phyloP scores from a whole-genome alignment of 2,329 filamentous ascomycete genomes.

The Pseudonectria buxi region DNA sequence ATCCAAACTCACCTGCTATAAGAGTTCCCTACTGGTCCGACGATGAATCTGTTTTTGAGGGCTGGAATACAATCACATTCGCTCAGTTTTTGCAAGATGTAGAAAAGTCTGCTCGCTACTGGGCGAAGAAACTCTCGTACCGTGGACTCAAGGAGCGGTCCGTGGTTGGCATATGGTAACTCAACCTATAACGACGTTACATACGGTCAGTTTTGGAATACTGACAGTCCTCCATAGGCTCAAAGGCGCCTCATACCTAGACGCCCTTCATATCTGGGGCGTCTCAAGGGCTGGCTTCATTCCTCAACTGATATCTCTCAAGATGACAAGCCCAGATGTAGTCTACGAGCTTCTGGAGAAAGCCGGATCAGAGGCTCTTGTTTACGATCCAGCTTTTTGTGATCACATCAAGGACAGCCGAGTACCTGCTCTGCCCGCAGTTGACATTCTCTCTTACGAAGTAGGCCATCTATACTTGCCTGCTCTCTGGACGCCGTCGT shows the following conservation, averaged over 20 bases:
- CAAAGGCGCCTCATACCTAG: constrained; percentile 9
- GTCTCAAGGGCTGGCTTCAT: constrained; percentile 14
- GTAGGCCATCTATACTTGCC: neutral
- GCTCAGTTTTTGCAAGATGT: constrained; percentile 7
- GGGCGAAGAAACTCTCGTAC: constrained; percentile 4
- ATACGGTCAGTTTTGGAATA: too few relatives aligned
- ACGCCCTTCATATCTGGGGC: constrained; percentile 12
- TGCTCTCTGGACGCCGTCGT: neutral
- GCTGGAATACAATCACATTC: constrained; percentile 9
- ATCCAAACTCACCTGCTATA: too few relatives aligned
- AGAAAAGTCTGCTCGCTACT: constrained; percentile 7
- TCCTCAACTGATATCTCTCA: constrained; percentile 13
- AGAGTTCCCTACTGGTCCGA: too few relatives aligned
- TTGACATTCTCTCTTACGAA: neutral
- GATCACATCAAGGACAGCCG: constrained; percentile 1
- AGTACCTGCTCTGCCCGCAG: constrained; percentile 1
- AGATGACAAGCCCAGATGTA: constrained; percentile 11
- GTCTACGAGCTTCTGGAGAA: constrained; percentile 10
- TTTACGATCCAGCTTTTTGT: constrained; percentile 6
- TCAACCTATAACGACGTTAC: neutral
- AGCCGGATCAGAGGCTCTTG: constrained; percentile 6
- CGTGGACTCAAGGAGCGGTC: constrained; percentile 1
- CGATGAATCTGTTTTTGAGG: too few relatives aligned
- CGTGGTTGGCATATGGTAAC: constrained; percentile 16
- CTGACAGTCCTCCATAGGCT: constrained; percentile 6